phyloP scores from a whole-genome alignment of 106 monocot genomes.

The Dioscorea dumetorum region DNA sequence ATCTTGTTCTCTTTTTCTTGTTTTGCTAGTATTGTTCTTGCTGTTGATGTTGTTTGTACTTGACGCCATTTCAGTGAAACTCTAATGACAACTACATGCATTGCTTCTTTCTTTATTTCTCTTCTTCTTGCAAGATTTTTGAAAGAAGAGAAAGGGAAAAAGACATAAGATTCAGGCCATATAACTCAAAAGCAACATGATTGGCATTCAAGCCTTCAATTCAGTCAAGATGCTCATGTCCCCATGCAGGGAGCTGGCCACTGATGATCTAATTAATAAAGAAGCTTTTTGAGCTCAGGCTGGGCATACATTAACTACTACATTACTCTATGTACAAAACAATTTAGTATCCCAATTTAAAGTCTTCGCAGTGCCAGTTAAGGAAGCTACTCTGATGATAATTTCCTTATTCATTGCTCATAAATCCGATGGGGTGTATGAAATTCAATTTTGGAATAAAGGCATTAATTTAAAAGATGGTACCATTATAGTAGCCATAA shows the following conservation, averaged over 20 bases:
- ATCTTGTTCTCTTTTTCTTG: neutral
- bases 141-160: too few relatives aligned
- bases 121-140: too few relatives aligned
- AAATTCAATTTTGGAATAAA: neutral
- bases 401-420: neutral
- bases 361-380: neutral
- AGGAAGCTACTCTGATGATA: neutral
- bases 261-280: too few relatives aligned
- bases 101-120: neutral
- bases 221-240: neutral
- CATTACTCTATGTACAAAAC: too few relatives aligned
- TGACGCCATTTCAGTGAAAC: too few relatives aligned
- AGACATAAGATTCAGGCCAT: too few relatives aligned
- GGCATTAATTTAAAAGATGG: neutral
- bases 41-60: neutral
- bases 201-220: too few relatives aligned
- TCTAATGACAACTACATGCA: constrained; percentile 12
- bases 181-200: too few relatives aligned
- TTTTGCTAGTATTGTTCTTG: neutral
- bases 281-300: too few relatives aligned
- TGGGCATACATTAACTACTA: too few relatives aligned
- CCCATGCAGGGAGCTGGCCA: too few relatives aligned
- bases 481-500: too few relatives aligned
- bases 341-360: neutral
- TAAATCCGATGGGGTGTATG: neutral